Evolutionary conservation across 768 basidiomycete species (phyloP).

Genomic region (Tulasnella sp.): DNA sequence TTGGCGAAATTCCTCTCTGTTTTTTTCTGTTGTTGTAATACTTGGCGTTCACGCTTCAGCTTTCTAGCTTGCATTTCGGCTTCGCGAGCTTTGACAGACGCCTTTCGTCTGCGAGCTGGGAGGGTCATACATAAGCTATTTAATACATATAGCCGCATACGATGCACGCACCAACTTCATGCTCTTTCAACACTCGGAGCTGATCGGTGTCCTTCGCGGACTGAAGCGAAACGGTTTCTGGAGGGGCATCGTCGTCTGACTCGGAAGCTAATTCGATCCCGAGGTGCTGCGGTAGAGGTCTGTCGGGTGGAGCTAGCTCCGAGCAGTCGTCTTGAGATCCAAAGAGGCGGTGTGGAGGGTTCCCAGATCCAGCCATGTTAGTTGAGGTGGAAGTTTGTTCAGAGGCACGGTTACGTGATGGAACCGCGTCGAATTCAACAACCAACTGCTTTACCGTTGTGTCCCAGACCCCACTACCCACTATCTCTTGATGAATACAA

Average conservation of each 20-base stretch:
- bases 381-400: not conserved
- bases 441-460: no score
- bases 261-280: not conserved
- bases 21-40: no score
- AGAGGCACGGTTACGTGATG: no score
- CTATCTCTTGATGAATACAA: constrained; percentile 29
- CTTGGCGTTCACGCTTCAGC: no score
- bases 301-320: no score
- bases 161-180: not conserved
- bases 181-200: not conserved
- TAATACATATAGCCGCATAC: no score
- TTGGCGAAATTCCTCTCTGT: no score
- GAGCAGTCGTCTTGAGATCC: not conserved
- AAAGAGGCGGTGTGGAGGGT: not conserved
- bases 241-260: constrained; percentile 7
- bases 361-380: not conserved
- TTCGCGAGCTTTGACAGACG: not conserved
- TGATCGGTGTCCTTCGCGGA: not conserved
- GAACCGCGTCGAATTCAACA: no score
- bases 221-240: constrained; percentile 4
- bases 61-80: constrained; percentile 5
- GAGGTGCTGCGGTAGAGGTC: no score
- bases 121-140: not conserved
- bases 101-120: constrained; percentile 1
- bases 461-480: no score